These are phyloP conservation scores for Botrytis fragariae DNA, from an alignment of 2,329 filamentous ascomycete genomes.

Conservation along the genomic window DNA sequence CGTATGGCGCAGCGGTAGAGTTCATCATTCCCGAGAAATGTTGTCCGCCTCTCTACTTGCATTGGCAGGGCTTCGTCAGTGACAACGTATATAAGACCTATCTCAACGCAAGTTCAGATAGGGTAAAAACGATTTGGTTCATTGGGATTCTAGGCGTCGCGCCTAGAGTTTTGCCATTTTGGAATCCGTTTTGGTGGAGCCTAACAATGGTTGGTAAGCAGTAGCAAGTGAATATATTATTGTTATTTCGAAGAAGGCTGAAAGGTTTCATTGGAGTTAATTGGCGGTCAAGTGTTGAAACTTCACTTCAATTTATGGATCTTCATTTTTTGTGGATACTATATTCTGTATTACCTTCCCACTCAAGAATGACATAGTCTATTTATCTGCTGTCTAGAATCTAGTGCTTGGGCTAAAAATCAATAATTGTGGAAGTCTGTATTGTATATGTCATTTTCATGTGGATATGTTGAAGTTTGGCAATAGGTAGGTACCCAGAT, in stretches of 20 bases:
- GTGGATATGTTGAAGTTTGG: neutral
- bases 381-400: neutral
- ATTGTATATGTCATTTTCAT: neutral
- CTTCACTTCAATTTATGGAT: neutral
- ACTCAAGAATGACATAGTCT: neutral
- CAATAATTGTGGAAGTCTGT: neutral
- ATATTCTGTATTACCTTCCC: neutral
- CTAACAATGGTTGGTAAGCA: accelerated
- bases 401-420: neutral
- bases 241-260: neutral
- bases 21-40: neutral
- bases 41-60: neutral
- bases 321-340: neutral
- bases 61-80: neutral
- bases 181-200: neutral
- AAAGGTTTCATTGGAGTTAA: neutral
- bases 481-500: neutral
- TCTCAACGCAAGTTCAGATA: neutral
- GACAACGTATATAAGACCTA: neutral
- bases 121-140: neutral
- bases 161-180: neutral
- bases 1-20: neutral
- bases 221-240: neutral
- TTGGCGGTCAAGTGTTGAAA: neutral
- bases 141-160: neutral